phyloP scores from a whole-genome alignment of 345 rosid genomes.

The Boechera stricta region DNA sequence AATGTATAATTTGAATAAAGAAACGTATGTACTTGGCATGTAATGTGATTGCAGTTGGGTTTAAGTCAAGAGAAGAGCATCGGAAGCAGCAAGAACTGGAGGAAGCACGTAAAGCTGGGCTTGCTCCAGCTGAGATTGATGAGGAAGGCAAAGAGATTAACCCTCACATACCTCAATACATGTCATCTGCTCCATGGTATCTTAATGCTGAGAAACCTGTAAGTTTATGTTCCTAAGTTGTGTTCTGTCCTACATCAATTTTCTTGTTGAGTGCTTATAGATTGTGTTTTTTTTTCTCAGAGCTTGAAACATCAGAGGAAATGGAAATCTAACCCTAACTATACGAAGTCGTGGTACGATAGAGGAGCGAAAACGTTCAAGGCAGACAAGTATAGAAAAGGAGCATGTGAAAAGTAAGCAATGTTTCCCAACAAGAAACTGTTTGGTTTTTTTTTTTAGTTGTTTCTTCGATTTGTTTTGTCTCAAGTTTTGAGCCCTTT shows the following conservation, averaged over 20 bases:
- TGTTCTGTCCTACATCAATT: not conserved
- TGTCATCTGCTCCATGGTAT: slow-evolving; percentile 79
- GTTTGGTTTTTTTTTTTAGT: not conserved
- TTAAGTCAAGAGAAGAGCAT: slow-evolving; percentile 69
- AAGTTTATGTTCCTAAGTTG: slow-evolving; percentile 15
- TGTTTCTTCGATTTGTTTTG: not conserved
- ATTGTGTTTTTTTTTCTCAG: slow-evolving; percentile 29
- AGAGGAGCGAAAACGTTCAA: slow-evolving; percentile 61
- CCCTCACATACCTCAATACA: slow-evolving; percentile 72
- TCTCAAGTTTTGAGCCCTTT: slow-evolving; percentile 2
- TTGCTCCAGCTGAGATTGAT: slow-evolving; percentile 73
- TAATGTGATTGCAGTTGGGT: slow-evolving; percentile 52
- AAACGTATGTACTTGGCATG: not conserved
- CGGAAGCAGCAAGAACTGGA: slow-evolving; percentile 63
- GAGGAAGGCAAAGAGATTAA: slow-evolving; percentile 74
- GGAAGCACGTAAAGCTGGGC: slow-evolving; percentile 73
- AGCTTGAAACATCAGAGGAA: slow-evolving; percentile 78
- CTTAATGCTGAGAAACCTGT: slow-evolving; percentile 64
- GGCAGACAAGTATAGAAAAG: slow-evolving; percentile 61
- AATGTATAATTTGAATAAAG: not conserved
- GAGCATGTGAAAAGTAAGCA: slow-evolving; percentile 68
- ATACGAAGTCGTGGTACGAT: slow-evolving; percentile 62
- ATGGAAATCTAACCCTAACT: slow-evolving; percentile 67
- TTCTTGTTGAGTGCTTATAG: not conserved
- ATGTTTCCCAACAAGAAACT: not conserved